Conservation (phyloP, 345 rosid species). For the Citrus sp. region DNA sequence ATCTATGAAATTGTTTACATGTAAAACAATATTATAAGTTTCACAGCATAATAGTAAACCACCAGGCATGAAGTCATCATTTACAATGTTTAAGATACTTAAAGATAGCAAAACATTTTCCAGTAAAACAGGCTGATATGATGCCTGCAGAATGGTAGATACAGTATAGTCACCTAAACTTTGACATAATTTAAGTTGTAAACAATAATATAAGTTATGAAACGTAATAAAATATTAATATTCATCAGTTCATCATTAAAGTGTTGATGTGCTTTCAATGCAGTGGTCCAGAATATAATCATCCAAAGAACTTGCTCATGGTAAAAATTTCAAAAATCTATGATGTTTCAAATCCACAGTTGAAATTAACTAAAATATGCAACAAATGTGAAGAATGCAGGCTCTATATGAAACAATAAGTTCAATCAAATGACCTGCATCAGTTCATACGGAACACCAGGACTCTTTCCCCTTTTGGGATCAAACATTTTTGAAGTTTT, state of each 20-base stretch:
- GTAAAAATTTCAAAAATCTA: background rate
- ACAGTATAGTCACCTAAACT: background rate
- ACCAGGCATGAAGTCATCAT: background rate
- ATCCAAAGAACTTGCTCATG: background rate
- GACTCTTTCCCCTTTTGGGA: slow-evolving; percentile 37
- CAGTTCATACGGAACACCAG: slow-evolving; percentile 34
- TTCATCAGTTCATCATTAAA: background rate
- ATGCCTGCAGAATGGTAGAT: background rate
- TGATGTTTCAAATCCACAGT: background rate
- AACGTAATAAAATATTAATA: no score
- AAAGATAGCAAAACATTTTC: background rate
- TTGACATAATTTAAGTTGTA: background rate
- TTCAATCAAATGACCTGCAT: slow-evolving; percentile 40
- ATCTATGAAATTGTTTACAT: background rate
- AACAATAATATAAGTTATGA: background rate
- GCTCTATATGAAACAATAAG: background rate
- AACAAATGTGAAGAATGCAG: background rate
- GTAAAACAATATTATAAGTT: background rate
- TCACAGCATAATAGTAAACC: background rate
- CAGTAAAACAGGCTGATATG: background rate
- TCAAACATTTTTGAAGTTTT: slow-evolving; percentile 45
- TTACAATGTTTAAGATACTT: background rate
- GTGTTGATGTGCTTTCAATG: background rate
- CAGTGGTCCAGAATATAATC: background rate
- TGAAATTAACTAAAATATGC: background rate